Percentiles rank a stretch among this genome's conserved stretches.
Evolutionary conservation across 108 stramenopile genomes (phyloP).

Genomic region (Cyclostephanos invisitatus): DNA sequence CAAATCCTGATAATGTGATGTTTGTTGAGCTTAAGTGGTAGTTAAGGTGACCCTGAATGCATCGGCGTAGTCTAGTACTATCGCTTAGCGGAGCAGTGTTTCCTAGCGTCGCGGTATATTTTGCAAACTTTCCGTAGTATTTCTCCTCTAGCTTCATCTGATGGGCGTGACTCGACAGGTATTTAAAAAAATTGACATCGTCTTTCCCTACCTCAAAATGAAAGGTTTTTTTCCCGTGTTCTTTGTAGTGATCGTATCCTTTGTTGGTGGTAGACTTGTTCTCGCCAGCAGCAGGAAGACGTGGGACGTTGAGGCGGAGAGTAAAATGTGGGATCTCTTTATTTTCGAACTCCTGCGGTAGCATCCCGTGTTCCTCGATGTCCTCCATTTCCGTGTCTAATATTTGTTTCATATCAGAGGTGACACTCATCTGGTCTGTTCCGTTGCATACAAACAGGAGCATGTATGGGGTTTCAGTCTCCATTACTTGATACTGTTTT

Average conservation of each 20-base stretch:
- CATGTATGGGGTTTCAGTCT: constrained; percentile 3
- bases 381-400: background rate
- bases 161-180: background rate
- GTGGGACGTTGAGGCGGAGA: background rate
- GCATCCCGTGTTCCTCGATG: background rate
- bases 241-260: background rate
- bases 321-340: background rate
- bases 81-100: background rate
- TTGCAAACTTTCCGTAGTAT: constrained; percentile 2
- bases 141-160: too few species aligned
- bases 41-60: background rate
- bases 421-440: background rate
- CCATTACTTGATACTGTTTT: background rate
- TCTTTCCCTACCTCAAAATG: constrained; percentile 2
- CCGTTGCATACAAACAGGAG: background rate
- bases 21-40: background rate
- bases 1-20: background rate
- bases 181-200: background rate
- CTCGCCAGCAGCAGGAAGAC: background rate
- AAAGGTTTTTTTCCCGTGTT: constrained; percentile 2
- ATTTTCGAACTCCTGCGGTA: background rate
- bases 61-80: background rate
- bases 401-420: background rate
- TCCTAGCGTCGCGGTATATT: background rate
- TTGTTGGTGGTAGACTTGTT: background rate